Evolutionary conservation across 805 yeast genomes (phyloP), one percentile per base, ranked within the genome.

Genomic region (Nakazawaea holstii): DNA sequence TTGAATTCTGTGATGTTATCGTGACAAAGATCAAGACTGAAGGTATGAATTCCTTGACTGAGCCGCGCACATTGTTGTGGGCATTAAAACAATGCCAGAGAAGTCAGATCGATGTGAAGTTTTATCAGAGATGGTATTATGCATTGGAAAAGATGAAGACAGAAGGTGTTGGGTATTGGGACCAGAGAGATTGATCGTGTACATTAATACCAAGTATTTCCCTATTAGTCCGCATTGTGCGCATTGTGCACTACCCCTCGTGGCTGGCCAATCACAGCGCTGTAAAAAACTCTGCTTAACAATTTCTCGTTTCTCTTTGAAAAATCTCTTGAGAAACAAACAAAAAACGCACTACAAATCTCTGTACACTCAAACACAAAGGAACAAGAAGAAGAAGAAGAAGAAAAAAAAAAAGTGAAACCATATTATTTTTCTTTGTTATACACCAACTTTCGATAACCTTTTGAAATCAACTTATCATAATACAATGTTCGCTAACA

Each of bases 401-500:
- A 38, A 6, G 40, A 39, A 28, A 24, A 24, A 41, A 41, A 41
- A 41, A 41, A 41, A 41, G 20, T 41, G 9, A 39, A 30, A 27
- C 33, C 37, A 45, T 27, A 13, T 35, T 40, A 40, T 33, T 39
- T 42, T 13, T 17, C 7, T 20, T 38, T n/a, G 14, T 38, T 31
- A 17, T 29, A 15, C 15, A 30, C 15, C 10, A 24, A 24, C 13
- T 27, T 24, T 39, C 15, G 26, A n/a, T 27, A 11, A 29, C 24
- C 14, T 28, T 11, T 14, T 13, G 10, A 13, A 27, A 14, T 20
- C 20, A 26, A 35, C n/a, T 28, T n/a, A 26, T 24, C 13, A 27
- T n/a, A 39, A 7, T 40, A 54, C 39, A 48, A 65, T 66, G 70
- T 61, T 66, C 49, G 59, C 68, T 40, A 55, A 57, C 54, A 56